Evolutionary conservation across 1,284 basidiomycete genomes (phyloP).

Genomic region (Malassezia sp.): DNA sequence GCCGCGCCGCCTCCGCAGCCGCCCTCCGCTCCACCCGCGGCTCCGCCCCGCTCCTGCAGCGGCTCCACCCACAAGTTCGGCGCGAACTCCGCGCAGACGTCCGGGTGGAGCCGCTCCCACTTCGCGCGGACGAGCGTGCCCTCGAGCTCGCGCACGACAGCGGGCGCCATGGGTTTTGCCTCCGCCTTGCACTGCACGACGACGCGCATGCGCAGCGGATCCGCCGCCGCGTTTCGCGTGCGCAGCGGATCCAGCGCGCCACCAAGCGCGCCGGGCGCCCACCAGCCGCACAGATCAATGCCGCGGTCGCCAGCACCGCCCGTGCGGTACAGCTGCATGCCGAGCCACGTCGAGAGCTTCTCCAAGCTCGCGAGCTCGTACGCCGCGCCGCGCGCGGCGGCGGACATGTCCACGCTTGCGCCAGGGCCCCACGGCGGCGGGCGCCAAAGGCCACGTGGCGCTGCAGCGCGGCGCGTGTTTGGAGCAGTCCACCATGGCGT

Average conservation of each 20-base stretch:
- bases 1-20: background rate
- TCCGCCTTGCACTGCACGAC: slow-evolving; percentile 83
- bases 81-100: too few relatives aligned
- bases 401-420: slow-evolving; percentile 2
- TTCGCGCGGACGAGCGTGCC: slow-evolving; percentile 24
- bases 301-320: slow-evolving; percentile 75
- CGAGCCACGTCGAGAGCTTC: slow-evolving; percentile 57
- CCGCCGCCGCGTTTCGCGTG: slow-evolving; percentile 18
- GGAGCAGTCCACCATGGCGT: background rate
- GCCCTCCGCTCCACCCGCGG: slow-evolving; percentile 14
- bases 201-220: slow-evolving; percentile 57
- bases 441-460: background rate
- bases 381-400: slow-evolving; percentile 57
- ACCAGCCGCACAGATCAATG: slow-evolving; percentile 80
- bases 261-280: slow-evolving; percentile 57
- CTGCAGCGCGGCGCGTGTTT: background rate
- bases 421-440: background rate
- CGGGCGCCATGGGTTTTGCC: slow-evolving; percentile 63
- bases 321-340: slow-evolving; percentile 62
- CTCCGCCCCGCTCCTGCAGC: background rate
- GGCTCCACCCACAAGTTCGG: too few relatives aligned
- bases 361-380: slow-evolving; percentile 63
- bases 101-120: slow-evolving; percentile 1
- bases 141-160: slow-evolving; percentile 73
- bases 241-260: background rate